Percentiles rank a stretch among this genome's conserved stretches.
These are phyloP conservation scores for Pyrenochaeta sp. DNA, from an alignment of 2,329 filamentous ascomycete genomes.

Conservation along the genomic window DNA sequence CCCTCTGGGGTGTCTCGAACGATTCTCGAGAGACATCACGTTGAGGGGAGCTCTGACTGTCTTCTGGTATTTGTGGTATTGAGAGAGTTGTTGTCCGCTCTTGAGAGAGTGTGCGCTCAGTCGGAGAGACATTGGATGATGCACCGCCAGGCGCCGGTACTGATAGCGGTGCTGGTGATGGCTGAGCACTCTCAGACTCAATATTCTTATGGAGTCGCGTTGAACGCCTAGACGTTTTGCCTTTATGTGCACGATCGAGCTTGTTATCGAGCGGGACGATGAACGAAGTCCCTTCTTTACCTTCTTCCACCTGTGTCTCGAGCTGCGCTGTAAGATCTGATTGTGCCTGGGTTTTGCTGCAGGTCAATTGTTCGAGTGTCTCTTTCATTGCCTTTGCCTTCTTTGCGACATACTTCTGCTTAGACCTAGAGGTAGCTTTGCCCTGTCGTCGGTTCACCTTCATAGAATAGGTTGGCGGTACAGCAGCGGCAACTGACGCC, in stretches of 20 bases:
- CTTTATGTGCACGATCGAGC: not conserved
- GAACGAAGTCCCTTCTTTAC: not conserved
- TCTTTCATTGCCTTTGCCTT: not conserved
- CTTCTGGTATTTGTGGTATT: not conserved
- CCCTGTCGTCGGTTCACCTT: not conserved
- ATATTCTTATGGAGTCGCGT: not conserved
- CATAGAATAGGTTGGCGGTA: not conserved
- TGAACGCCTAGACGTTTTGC: not conserved
- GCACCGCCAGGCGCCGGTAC: conserved; percentile 3
- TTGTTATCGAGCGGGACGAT: not conserved
- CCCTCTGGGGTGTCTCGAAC: not conserved
- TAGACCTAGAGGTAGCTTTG: not conserved
- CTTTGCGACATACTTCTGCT: not conserved
- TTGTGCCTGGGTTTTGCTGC: not conserved
- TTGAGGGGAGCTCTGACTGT: not conserved
- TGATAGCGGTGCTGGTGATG: not conserved
- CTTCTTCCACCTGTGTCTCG: not conserved
- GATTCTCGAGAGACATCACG: not conserved
- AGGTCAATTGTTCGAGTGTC: not conserved
- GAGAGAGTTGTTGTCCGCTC: not conserved
- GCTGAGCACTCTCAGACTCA: not conserved
- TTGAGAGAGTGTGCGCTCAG: not conserved
- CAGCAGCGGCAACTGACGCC: not conserved
- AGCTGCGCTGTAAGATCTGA: not conserved
- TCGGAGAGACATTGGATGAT: not conserved